Evolutionary conservation across 306 rosid species (phyloP), one percentile per base, ranked within the genome.

Genomic region (Chamaecrista fasciculata): DNA sequence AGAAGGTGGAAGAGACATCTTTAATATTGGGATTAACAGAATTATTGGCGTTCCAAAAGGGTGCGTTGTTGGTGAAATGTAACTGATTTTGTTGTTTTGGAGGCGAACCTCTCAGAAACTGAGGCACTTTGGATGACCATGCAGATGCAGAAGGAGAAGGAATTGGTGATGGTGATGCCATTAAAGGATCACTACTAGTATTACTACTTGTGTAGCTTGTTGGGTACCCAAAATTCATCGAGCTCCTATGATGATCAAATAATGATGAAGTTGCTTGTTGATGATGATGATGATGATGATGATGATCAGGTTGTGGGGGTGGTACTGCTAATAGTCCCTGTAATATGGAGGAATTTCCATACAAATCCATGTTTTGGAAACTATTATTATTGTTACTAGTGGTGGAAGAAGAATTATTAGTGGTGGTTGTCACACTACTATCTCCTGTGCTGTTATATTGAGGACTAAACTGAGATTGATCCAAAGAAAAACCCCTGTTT

Each of bases 11-110:
- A 19, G 88, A 47, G 47, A 70, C 85, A 49, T 90, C 97, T 70
- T 94, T 94, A 51, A 84, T 78, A 8, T 29, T 57, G 74, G 89
- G 65, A 29, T 88, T 95, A 28, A 86, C 95, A 28, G 99, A 84
- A 19, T 4, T 37, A 19, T 4, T 37, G 33, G 96, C 90, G 58
- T 91, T 95, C 97, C 99, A 91, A 70, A 89, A 91, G 16, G 95
- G 79, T 4, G 96, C 87, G 79, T 83, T 83, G 58, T 95, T 95
- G 1, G 96, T 82, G 78, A 95, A 89, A 58, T 89, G 97, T 68
- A 95, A 78, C 55, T 86, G 96, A 52, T 69, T 85, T 47, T 71
- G 79, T 31, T 90, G 92, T 78, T 88, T 91, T 5, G 99, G 97
- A 34, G 97, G 87, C 8, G 96, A 84, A 57, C 76, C 70, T 87